These are phyloP conservation scores for Cyberlindnera nakhonratchasimensis DNA, from an alignment of 805 yeast species.

Conservation along the genomic window DNA sequence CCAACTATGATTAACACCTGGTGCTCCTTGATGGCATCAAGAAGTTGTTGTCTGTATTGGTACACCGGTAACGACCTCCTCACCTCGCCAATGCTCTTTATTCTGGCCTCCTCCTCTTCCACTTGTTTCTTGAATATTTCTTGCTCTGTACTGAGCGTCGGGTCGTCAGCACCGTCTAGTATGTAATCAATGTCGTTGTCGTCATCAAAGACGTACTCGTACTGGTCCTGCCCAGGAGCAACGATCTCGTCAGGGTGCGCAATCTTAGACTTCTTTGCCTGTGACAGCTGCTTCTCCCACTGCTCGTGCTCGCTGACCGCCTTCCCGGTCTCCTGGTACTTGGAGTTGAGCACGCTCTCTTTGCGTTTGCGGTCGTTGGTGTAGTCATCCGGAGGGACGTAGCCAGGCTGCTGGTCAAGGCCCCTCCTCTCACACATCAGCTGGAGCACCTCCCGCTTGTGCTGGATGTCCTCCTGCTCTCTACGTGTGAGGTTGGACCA, in stretches of 20 bases:
- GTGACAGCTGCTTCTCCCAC: conserved; percentile 24
- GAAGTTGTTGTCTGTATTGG: conserved; percentile 53
- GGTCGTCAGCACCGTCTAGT: conserved; percentile 31
- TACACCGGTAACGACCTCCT: conserved; percentile 75
- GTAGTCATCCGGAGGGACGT: conserved; percentile 55
- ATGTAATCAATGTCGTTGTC: conserved; percentile 55
- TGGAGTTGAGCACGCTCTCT: conserved; percentile 43
- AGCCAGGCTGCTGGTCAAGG: conserved; percentile 35
- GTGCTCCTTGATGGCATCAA: conserved; percentile 54
- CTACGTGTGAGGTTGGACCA: conserved; percentile 47
- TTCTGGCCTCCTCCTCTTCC: conserved; percentile 33
- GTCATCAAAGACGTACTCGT: conserved; percentile 78
- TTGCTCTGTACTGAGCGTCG: conserved; percentile 31
- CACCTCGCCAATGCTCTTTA: conserved; percentile 34
- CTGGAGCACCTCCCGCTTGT: conserved; percentile 47
- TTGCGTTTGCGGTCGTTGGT: conserved; percentile 54
- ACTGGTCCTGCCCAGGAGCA: conserved; percentile 43
- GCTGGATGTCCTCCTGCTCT: conserved; percentile 49
- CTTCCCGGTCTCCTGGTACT: conserved; percentile 38
- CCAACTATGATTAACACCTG: conserved; percentile 78
- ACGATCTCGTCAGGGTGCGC: conserved; percentile 40
- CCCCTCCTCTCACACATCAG: conserved; percentile 39
- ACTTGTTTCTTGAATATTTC: conserved; percentile 34
- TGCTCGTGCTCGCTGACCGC: conserved; percentile 23
- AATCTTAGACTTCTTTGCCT: conserved; percentile 21